Evolutionary conservation across 2,329 filamentous ascomycete species (phyloP), one percentile per base, ranked within the genome.

Genomic region (Diaporthe vexans): DNA sequence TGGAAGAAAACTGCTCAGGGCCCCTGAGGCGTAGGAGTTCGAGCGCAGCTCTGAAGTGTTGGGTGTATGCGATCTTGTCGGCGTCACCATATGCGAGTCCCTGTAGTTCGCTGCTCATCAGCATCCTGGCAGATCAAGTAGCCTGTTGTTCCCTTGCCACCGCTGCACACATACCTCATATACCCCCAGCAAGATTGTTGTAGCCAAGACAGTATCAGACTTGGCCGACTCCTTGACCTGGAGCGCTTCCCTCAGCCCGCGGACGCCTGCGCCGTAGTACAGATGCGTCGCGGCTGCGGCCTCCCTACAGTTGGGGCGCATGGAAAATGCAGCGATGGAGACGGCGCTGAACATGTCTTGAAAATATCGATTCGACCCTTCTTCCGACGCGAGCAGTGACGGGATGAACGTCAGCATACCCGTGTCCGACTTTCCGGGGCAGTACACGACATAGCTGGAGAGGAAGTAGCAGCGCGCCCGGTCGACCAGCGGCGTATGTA

Each of bases 391-490:
- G 29, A 73, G 54, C 40, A 73, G 29, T 4, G 71, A 73, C 35
- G 71, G 71, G 5, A 73, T 73, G 24, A 73, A 73, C 7, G 71
- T 73, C 37, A 73, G 35, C 59, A 73, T 73, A 17, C 71, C 71
- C n/a, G 6, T 35, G 26, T 56, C 48, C 19, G 37, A 33, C 15
- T 65, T 46, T 43, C 52, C 46, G 3, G 71, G 71, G n/a, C 40
- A 48, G 40, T 73, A 73, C 19, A 68, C 52, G 29, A 73, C 71
- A 21, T 73, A 73, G 52, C 71, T 73, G 40, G 71, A 57, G 19
- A 73, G 59, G 51, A 73, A 73, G 40, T 73, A 73, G 52, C 71
- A 73, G 35, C 71, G 61, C 21, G 71, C 71, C n/a, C 63, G 71
- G 21, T 73, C 71, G 24, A 73, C 71, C 33, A 73, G 19, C 17